Percentiles rank a stretch among this genome's conserved stretches.
These are phyloP conservation scores for Diaporthe sp. DNA, from an alignment of 2,329 filamentous ascomycete species.

Conservation along the genomic window DNA sequence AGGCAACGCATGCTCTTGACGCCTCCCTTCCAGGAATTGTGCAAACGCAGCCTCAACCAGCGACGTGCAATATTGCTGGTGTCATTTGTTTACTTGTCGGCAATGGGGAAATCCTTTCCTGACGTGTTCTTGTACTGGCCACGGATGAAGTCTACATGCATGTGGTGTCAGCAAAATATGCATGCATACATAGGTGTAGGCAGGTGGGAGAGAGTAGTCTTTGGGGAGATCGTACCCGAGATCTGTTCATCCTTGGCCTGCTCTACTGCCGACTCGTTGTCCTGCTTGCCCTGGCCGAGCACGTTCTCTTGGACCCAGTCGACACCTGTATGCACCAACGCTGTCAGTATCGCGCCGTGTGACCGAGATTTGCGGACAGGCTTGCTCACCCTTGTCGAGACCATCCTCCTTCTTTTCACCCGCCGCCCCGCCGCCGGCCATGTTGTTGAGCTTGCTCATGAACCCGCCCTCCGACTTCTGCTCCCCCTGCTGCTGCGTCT, in stretches of 20 bases:
- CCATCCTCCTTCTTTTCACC: constrained; percentile 86
- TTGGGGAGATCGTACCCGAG: constrained; percentile 28
- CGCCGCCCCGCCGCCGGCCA: constrained; percentile 79
- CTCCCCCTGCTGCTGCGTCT: constrained; percentile 45
- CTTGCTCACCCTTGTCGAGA: constrained; percentile 80
- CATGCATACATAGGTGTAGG: neutral
- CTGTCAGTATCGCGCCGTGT: constrained; percentile 20
- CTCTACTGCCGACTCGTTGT: constrained; percentile 80
- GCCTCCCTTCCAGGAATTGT: neutral
- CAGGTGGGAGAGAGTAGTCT: neutral
- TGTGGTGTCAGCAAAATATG: neutral
- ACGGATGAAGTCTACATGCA: constrained; percentile 75
- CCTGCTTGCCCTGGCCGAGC: constrained; percentile 77
- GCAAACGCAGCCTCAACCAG: neutral
- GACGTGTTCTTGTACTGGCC: constrained; percentile 77
- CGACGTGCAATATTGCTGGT: neutral
- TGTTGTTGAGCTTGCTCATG: constrained; percentile 78
- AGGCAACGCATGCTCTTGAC: neutral
- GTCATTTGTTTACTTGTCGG: constrained; percentile 70
- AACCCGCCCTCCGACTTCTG: constrained; percentile 67
- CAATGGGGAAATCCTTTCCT: constrained; percentile 77
- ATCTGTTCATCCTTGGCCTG: constrained; percentile 89
- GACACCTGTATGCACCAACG: constrained; percentile 68
- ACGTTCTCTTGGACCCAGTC: constrained; percentile 84
- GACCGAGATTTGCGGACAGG: neutral